Percentiles rank a stretch among this genome's conserved stretches.
Conservation (phyloP, 306 rosid species). For the Vigna unguiculata region DNA sequence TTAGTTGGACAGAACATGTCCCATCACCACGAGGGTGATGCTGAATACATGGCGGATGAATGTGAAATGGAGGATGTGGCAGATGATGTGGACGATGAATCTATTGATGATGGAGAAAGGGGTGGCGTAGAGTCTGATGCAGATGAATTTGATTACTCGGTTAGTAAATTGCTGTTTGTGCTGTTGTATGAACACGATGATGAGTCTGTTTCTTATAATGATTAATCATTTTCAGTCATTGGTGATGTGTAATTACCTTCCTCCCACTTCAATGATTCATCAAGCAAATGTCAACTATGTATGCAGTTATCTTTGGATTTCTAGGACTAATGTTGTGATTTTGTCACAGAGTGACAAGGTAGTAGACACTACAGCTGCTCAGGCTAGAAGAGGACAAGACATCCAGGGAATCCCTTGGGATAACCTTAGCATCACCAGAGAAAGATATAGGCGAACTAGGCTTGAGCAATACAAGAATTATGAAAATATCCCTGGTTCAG, state of each 20-base stretch:
- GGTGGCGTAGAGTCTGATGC: conserved; percentile 69
- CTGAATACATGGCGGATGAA: conserved; percentile 68
- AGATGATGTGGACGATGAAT: conserved; percentile 69
- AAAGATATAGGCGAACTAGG: conserved; percentile 74
- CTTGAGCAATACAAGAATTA: conserved; percentile 86
- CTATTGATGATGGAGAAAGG: conserved; percentile 58
- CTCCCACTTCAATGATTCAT: conserved; percentile 26
- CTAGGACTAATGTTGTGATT: conserved; percentile 26
- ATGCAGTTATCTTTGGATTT: not conserved
- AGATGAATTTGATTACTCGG: conserved; percentile 70
- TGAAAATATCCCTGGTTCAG: conserved; percentile 74
- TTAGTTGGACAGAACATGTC: conserved; percentile 51
- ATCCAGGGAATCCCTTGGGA: conserved; percentile 61
- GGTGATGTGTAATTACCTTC: not conserved
- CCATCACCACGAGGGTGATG: conserved; percentile 57
- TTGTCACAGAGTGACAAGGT: conserved; percentile 62
- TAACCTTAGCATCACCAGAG: conserved; percentile 48
- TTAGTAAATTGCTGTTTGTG: conserved; percentile 45
- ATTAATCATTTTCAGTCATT: not conserved
- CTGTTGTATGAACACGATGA: conserved; percentile 8
- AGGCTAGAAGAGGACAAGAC: conserved; percentile 55
- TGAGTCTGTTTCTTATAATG: not conserved
- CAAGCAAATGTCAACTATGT: conserved; percentile 21
- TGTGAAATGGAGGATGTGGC: conserved; percentile 76
- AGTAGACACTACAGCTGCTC: conserved; percentile 54